Evolutionary conservation across 306 rosid species (phyloP).

Genomic region (Fragaria vesca): DNA sequence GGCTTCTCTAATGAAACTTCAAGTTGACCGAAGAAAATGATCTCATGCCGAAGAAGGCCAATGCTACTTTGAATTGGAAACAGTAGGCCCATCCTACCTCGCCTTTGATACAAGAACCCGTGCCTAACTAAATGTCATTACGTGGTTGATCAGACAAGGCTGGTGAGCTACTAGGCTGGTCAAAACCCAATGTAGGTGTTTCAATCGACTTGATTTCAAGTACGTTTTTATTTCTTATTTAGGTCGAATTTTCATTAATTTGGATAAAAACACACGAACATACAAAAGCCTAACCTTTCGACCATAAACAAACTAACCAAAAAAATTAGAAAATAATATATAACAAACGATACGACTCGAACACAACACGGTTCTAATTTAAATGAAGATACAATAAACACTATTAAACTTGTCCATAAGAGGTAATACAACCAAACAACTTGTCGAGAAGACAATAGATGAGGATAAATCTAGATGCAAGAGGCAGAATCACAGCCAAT

Average conservation of each 20-base stretch:
- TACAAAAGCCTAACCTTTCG: not conserved
- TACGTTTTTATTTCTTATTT: not conserved
- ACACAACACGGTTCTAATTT: fast-evolving
- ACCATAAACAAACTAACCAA: not conserved
- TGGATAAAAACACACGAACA: not conserved
- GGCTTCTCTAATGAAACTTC: not conserved
- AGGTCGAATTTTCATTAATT: not conserved
- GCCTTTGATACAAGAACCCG: not conserved
- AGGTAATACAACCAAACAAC: no score
- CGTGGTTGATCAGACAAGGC: not conserved
- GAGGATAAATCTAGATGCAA: no score
- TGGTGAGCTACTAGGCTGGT: not conserved
- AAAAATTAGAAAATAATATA: no score
- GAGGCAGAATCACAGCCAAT: no score
- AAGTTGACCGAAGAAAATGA: not conserved
- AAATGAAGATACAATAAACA: not conserved
- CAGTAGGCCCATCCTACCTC: not conserved
- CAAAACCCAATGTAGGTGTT: not conserved
- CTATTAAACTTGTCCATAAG: no score
- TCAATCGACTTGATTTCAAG: no score
- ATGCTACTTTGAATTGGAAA: no score
- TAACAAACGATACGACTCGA: not conserved
- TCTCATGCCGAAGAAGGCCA: not conserved
- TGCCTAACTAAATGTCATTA: not conserved
- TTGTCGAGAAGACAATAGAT: no score